A percentile compares a stretch with the other conserved stretches of the same genome.
phyloP scores from a whole-genome alignment of 768 basidiomycete species.

The Postia placenta region DNA sequence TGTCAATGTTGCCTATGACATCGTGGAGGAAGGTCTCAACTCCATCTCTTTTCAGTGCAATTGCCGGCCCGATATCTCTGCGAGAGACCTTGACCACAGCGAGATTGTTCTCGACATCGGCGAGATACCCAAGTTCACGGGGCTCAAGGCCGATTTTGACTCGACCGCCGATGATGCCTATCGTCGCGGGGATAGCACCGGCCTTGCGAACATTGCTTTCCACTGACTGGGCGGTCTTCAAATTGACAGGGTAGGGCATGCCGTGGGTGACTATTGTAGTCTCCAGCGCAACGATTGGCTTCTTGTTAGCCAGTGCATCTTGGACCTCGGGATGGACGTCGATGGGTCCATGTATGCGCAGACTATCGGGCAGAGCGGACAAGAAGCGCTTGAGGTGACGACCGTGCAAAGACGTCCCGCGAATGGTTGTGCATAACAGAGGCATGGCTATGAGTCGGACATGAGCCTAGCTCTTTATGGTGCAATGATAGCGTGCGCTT shows the following conservation, averaged over 20 bases:
- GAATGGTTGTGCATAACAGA: too few relatives aligned
- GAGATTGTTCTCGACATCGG: constrained; percentile 40
- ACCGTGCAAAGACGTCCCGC: too few relatives aligned
- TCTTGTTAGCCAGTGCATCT: constrained; percentile 60
- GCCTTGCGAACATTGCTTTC: constrained; percentile 68
- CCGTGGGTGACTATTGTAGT: constrained; percentile 92
- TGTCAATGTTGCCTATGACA: neutral
- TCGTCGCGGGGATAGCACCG: constrained; percentile 85
- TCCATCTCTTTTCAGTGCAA: constrained; percentile 63
- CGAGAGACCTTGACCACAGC: constrained; percentile 67
- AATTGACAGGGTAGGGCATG: constrained; percentile 75
- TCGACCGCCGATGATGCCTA: constrained; percentile 76
- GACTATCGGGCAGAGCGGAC: constrained; percentile 16
- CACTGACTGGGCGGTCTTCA: constrained; percentile 63
- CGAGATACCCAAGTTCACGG: constrained; percentile 61
- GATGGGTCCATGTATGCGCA: constrained; percentile 28
- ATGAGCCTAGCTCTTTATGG: too few relatives aligned
- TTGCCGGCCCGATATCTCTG: constrained; percentile 73
- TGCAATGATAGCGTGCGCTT: too few relatives aligned
- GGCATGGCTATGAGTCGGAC: too few relatives aligned
- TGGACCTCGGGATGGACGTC: constrained; percentile 82
- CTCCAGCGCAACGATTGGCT: constrained; percentile 86
- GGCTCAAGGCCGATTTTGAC: constrained; percentile 79
- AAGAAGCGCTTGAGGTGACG: too few relatives aligned
- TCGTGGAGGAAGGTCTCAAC: constrained; percentile 3